phyloP scores from a whole-genome alignment of 2,329 filamentous ascomycete species.

The Blumeria hordei region DNA sequence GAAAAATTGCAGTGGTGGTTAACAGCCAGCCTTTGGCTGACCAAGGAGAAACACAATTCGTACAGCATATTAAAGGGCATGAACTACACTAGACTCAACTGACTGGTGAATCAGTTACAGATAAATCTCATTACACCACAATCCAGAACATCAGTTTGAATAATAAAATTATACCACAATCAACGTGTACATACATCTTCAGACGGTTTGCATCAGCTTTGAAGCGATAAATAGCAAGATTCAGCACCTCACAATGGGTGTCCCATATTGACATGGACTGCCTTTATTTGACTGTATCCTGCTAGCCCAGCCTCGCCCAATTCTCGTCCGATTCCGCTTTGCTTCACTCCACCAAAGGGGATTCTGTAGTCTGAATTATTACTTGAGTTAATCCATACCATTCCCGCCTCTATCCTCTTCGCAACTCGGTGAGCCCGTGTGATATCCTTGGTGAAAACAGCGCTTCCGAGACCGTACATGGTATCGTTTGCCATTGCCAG shows the following conservation, averaged over 20 bases:
- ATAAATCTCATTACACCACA: no score
- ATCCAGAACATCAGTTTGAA: no score
- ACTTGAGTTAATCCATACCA: slow-evolving; percentile 21
- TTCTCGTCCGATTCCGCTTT: slow-evolving; percentile 30
- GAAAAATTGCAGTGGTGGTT: no score
- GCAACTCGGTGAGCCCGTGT: slow-evolving; percentile 19
- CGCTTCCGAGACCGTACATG: slow-evolving; percentile 28
- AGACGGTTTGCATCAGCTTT: no score
- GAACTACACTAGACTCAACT: no score
- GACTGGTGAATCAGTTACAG: no score
- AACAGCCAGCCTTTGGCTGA: no score
- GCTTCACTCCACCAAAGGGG: slow-evolving; percentile 34
- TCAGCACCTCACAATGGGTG: neutral
- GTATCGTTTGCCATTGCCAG: slow-evolving; percentile 28
- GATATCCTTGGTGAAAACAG: slow-evolving; percentile 31
- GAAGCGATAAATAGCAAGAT: neutral
- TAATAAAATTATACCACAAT: no score
- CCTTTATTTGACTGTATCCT: slow-evolving; percentile 19
- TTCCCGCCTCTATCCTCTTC: slow-evolving; percentile 30
- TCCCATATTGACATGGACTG: slow-evolving; percentile 18
- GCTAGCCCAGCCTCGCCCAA: slow-evolving; percentile 21
- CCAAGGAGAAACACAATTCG: no score
- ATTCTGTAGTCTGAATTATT: slow-evolving; percentile 20
- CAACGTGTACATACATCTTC: no score
- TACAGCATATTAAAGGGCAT: no score